Evolutionary conservation across 2,329 filamentous ascomycete species (phyloP).

Genomic region (Onygena corvina): DNA sequence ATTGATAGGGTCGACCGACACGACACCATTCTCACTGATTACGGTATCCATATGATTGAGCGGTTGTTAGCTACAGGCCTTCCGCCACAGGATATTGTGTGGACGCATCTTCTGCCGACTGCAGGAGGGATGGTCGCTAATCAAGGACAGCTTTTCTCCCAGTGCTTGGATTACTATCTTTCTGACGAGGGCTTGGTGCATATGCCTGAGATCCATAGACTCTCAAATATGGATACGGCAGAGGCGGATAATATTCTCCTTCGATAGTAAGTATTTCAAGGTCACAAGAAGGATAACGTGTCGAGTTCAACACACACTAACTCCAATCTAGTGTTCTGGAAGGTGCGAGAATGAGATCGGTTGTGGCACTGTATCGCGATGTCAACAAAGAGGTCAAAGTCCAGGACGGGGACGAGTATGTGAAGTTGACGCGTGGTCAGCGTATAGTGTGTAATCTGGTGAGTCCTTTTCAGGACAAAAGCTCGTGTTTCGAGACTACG

Average conservation of each 20-base stretch:
- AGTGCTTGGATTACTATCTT: slow-evolving; percentile 47
- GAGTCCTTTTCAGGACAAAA: slow-evolving; percentile 18
- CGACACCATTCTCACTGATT: slow-evolving; percentile 32
- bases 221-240: slow-evolving; percentile 36
- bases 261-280: slow-evolving; percentile 35
- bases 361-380: slow-evolving; percentile 28
- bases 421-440: slow-evolving; percentile 28
- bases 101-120: slow-evolving; percentile 47
- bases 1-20: slow-evolving; percentile 24
- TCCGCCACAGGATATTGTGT: slow-evolving; percentile 41
- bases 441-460: slow-evolving; percentile 29
- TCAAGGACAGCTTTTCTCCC: slow-evolving; percentile 47
- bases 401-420: slow-evolving; percentile 25
- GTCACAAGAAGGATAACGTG: slow-evolving; percentile 37
- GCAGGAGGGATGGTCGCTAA: slow-evolving; percentile 46
- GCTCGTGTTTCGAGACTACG: slow-evolving; percentile 23
- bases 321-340: slow-evolving; percentile 39
- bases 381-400: slow-evolving; percentile 25
- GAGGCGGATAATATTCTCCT: slow-evolving; percentile 39
- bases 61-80: slow-evolving; percentile 39
- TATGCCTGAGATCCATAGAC: slow-evolving; percentile 37
- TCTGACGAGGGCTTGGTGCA: slow-evolving; percentile 38
- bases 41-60: slow-evolving; percentile 46
- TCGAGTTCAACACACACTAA: slow-evolving; percentile 37
- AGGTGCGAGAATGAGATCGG: slow-evolving; percentile 29